These are phyloP conservation scores for Starmerella potacharoeniae DNA, from an alignment of 805 yeast genomes.

Conservation along the genomic window DNA sequence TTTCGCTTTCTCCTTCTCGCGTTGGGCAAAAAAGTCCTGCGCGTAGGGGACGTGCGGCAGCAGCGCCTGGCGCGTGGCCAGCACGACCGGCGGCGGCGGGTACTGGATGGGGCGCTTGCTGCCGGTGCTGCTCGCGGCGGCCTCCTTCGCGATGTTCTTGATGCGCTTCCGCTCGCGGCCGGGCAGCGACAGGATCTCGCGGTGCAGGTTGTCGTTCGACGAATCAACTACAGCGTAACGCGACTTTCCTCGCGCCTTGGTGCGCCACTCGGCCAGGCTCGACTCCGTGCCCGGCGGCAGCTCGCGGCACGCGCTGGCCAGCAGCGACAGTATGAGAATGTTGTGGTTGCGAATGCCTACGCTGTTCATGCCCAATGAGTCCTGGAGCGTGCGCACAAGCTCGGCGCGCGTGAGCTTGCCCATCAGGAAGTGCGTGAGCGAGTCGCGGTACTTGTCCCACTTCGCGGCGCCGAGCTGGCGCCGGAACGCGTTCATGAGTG, in stretches of 20 bases:
- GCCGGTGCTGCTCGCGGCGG: conserved; percentile 24
- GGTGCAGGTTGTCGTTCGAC: conserved; percentile 66
- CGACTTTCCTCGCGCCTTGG: conserved; percentile 26
- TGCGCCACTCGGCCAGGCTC: conserved; percentile 31
- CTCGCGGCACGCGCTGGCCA: conserved; percentile 74
- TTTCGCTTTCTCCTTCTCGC: background rate
- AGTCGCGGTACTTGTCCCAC: conserved; percentile 81
- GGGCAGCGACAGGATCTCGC: conserved; percentile 76
- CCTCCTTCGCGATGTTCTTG: conserved; percentile 72
- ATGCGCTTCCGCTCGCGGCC: conserved; percentile 75
- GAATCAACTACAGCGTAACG: conserved; percentile 38
- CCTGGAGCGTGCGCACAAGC: conserved; percentile 46
- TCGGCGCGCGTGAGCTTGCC: conserved; percentile 62
- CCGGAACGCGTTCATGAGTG: conserved; percentile 62
- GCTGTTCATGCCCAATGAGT: conserved; percentile 39
- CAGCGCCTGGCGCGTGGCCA: conserved; percentile 38
- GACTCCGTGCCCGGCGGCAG: conserved; percentile 47
- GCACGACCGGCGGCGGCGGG: conserved; percentile 26
- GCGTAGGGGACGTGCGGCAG: conserved; percentile 77
- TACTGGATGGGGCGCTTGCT: conserved; percentile 41
- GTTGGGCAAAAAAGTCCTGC: conserved; percentile 21
- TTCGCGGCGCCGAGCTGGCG: conserved; percentile 50
- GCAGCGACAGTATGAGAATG: conserved; percentile 63
- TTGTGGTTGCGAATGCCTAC: conserved; percentile 54
- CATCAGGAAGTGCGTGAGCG: conserved; percentile 57